These are phyloP conservation scores for Diaporthe amygdali DNA, from an alignment of 2,329 filamentous ascomycete species.

Conservation along the genomic window DNA sequence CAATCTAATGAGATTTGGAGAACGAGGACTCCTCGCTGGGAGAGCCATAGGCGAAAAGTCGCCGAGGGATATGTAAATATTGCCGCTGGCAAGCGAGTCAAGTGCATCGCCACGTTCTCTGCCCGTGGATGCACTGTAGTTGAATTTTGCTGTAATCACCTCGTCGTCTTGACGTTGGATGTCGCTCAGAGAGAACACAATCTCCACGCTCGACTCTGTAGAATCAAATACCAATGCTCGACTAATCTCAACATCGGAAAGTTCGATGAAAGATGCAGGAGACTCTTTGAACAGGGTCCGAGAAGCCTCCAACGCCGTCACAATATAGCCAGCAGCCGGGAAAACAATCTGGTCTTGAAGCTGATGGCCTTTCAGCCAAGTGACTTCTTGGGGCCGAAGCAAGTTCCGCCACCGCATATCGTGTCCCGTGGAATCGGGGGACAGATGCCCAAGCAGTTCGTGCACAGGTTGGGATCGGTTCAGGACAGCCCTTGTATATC, in stretches of 20 bases:
- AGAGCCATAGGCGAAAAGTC: slow-evolving; percentile 32
- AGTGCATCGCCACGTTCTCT: neutral
- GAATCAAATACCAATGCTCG: slow-evolving; percentile 27
- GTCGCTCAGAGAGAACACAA: slow-evolving; percentile 34
- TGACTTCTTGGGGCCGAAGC: slow-evolving; percentile 31
- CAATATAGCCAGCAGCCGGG: slow-evolving; percentile 35
- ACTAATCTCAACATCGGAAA: slow-evolving; percentile 28
- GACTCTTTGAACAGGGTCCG: neutral
- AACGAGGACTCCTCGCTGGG: slow-evolving; percentile 28
- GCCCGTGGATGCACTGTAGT: neutral
- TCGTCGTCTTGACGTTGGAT: slow-evolving; percentile 38
- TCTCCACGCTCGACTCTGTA: slow-evolving; percentile 32
- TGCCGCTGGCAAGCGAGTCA: neutral
- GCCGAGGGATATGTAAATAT: slow-evolving; percentile 29
- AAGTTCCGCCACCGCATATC: slow-evolving; percentile 32
- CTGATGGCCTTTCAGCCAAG: slow-evolving; percentile 46
- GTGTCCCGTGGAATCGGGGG: neutral
- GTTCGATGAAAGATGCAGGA: slow-evolving; percentile 17
- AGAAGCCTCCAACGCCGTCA: slow-evolving; percentile 28
- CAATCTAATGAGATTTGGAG: slow-evolving; percentile 27
- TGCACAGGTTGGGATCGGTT: slow-evolving; percentile 28
- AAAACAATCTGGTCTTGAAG: slow-evolving; percentile 42
- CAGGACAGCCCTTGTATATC: slow-evolving; percentile 43
- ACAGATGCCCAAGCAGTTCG: slow-evolving; percentile 17
- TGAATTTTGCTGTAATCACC: neutral